Base-by-base conservation (phyloP, 768 basidiomycete species). In the Pseudohyphozyma bogoriensis region DNA sequence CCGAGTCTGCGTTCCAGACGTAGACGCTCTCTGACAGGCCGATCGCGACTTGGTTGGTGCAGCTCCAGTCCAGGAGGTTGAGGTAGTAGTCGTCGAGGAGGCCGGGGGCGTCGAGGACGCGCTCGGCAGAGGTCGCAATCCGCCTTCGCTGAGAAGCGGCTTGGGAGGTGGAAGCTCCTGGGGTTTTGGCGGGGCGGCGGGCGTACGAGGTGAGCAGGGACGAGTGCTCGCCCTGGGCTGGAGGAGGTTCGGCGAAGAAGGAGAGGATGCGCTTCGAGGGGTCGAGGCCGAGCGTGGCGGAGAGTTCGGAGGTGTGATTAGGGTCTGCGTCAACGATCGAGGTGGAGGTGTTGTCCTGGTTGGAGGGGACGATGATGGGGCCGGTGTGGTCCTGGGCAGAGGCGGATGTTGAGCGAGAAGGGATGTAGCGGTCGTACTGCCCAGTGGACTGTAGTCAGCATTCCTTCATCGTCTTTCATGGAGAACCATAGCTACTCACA, bases 71-170 rank as follows among this genome's bases (percentile, higher is more conserved):
- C 54, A 96, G 73, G 55, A 99, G 78, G 73, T 97, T 99, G 70
- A 99, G 82, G 71, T 99, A 99, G 73, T 93, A 99, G 73, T 99
- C 95, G 66, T 97, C 90, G 47, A 74, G 70, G 55, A 78, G 72
- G 1, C 89, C 89, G 1, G 91, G 91, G 0, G 93, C 93, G 68
- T 97, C 95, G 13, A 99, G 79, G 11, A 96, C 90, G n/a, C 90
- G 82, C 68, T 93, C 87, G 0, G 93, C 89, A 28, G 84, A 82
- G 0, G 87, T 86, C 0, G 90, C 81, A 56, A 96, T 88, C 66
- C 85, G 84, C 24, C 93, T 80, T 8, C 85, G 79, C 71, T 87
- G 88, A 66, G 82, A 80, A 0, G 83, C 83, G 0, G 78, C 75
- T 2, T 81, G 77, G 2, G 84, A 81, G 4, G 81, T 83, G 2